Evolutionary conservation across 2,329 filamentous ascomycete genomes (phyloP).

Genomic region (Claviceps spartinae): DNA sequence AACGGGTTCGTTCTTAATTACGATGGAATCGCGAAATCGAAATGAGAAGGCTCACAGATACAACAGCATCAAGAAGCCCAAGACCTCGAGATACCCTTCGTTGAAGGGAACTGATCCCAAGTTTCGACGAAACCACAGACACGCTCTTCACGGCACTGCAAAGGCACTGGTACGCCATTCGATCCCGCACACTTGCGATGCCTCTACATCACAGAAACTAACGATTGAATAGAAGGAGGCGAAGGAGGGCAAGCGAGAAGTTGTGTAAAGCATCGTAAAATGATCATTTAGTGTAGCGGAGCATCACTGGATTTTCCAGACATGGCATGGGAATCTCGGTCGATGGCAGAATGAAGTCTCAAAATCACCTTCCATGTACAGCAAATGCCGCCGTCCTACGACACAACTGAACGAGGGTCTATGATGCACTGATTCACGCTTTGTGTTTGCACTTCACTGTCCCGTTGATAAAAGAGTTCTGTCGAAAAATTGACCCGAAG

Average conservation of each 20-base stretch:
- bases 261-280: constrained; percentile 41
- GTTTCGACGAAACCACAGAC: constrained; percentile 99
- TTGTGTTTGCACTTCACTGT: neutral
- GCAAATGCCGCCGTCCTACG: neutral
- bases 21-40: neutral
- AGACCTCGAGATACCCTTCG: constrained; percentile 97
- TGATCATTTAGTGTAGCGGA: neutral
- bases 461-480: neutral
- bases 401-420: neutral
- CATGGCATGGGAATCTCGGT: neutral
- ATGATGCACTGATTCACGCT: neutral
- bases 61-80: constrained; percentile 97
- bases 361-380: neutral
- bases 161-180: constrained; percentile 73
- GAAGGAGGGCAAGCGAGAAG: constrained; percentile 88
- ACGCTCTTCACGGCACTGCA: constrained; percentile 98
- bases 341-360: neutral
- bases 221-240: constrained; percentile 68
- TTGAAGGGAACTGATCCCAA: constrained; percentile 98
- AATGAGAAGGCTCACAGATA: constrained; percentile 7
- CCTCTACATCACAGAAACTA: constrained; percentile 12
- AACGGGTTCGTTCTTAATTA: constrained; percentile 64
- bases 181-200: neutral
- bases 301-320: neutral
- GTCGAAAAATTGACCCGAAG: neutral